Base-by-base conservation (phyloP, 805 yeast genomes). In the Myxozyma nipponensis region DNA sequence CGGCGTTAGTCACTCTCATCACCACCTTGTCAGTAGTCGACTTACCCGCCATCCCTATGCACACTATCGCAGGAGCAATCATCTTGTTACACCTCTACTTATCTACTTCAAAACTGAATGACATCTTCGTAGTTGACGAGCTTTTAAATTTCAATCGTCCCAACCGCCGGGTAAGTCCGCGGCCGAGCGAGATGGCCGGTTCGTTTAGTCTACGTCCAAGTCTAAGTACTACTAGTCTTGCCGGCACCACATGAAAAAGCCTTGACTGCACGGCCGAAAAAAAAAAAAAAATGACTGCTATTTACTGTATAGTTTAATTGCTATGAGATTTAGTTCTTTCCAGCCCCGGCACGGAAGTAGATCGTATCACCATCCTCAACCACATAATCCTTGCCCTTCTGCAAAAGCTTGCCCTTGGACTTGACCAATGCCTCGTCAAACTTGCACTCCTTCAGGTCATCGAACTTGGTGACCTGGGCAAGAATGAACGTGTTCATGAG, bases 351-450 rank as follows among this genome's bases (percentile, higher is more conserved):
- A 52, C 93, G 84, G 78, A 91, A 86, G 72, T 83, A 87, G 58
- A 91, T 76, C 64, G 93, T 76, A 68, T 90, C 98, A 64, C 96
- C 96, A 68, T 90, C 96, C 73, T 90, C 96, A 52, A 93, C 95
- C 47, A 81, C 86, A 68, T 93, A 93, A 57, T 82, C 95, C 71
- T 91, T 93, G 71, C 98, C 98, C 78, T 90, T 95, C 65, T 82
- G 83, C 69, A 78, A 73, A 63, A 91, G 77, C 72, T 89, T 89
- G 68, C 98, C 98, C 54, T 86, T 86, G 46, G 95, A 80, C 72
- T 81, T 83, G 63, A 93, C 86, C 35, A 83, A 75, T 50, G 77
- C 77, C 65, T 93, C 98, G 66, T 91, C 96, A 46, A 83, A 82
- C 41, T 69, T 66, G 13, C 32, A 28, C 70, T 85, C 91, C 44